Evolutionary conservation across 1,139 yeast species (phyloP).

Genomic region (Kodamaea anthophila): DNA sequence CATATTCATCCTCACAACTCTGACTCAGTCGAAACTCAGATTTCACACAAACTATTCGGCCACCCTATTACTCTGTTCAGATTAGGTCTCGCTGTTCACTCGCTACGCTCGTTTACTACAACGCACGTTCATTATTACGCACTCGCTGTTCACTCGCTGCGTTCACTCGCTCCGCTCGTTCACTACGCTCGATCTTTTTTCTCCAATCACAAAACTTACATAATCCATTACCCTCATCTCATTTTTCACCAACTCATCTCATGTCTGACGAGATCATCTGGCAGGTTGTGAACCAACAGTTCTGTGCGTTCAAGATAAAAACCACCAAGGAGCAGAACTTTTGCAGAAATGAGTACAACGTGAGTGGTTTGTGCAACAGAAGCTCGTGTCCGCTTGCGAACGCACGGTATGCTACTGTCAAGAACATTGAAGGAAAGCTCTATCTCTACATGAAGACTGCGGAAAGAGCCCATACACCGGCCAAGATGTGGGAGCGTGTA

Average conservation of each 20-base stretch:
- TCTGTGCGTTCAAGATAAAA: conserved; percentile 81
- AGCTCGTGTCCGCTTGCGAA: conserved; percentile 96
- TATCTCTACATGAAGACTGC: conserved; percentile 95
- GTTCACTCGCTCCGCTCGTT: not conserved
- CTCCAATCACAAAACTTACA: conserved; percentile 1
- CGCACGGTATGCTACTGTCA: conserved; percentile 92
- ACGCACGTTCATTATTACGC: too few relatives aligned
- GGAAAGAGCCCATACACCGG: conserved; percentile 93
- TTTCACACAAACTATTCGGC: too few relatives aligned
- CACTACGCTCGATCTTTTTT: not conserved
- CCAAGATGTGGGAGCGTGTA: conserved; percentile 90
- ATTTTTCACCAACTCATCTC: conserved; percentile 5
- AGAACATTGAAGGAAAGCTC: conserved; percentile 78
- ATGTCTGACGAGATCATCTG: conserved; percentile 68
- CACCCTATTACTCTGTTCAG: too few relatives aligned
- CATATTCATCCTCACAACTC: too few relatives aligned
- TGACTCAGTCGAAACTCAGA: too few relatives aligned
- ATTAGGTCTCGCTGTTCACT: too few relatives aligned
- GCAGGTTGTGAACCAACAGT: conserved; percentile 87
- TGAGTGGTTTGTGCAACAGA: conserved; percentile 84
- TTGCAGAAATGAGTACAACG: conserved; percentile 85
- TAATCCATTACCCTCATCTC: conserved; percentile 1
- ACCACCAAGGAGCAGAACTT: conserved; percentile 77
- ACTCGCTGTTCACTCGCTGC: too few relatives aligned
- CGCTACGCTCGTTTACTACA: too few relatives aligned